Evolutionary conservation across 2,329 filamentous ascomycete genomes (phyloP).

Genomic region (Alternaria longipes): DNA sequence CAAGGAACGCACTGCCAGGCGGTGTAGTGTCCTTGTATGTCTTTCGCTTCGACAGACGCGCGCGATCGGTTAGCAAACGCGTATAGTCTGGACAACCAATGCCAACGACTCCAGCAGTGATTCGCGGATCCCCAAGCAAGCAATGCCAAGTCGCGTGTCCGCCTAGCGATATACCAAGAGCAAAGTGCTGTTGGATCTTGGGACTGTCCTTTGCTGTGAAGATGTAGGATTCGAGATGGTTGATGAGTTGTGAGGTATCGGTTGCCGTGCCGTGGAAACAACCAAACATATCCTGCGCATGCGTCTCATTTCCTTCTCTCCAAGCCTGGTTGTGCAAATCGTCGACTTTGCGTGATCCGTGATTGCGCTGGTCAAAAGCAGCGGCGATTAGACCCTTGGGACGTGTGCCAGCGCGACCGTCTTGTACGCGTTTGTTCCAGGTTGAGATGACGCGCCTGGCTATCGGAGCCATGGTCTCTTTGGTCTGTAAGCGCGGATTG

Average conservation of each 20-base stretch:
- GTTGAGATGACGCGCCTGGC: conserved; percentile 73
- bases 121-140: conserved; percentile 78
- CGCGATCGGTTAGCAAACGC: conserved; percentile 81
- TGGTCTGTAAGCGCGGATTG: conserved; percentile 77
- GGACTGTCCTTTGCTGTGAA: conserved; percentile 60
- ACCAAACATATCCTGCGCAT: conserved; percentile 93
- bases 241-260: conserved; percentile 80
- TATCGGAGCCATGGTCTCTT: conserved; percentile 78
- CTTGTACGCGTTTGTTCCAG: conserved; percentile 65
- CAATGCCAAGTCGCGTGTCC: conserved; percentile 89
- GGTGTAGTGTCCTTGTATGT: conserved; percentile 67
- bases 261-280: conserved; percentile 75
- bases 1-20: conserved; percentile 72
- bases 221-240: conserved; percentile 79
- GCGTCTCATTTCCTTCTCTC: conserved; percentile 78
- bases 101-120: conserved; percentile 80
- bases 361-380: conserved; percentile 92
- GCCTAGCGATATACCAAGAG: conserved; percentile 84
- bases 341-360: conserved; percentile 77
- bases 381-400: conserved; percentile 76
- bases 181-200: conserved; percentile 70
- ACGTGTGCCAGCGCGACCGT: conserved; percentile 37
- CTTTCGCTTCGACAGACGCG: conserved; percentile 71
- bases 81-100: conserved; percentile 92
- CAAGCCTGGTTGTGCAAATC: conserved; percentile 77